A percentile compares a stretch with the other conserved stretches of the same genome.
These are phyloP conservation scores for Arthrobotrys sphaeroides DNA, from an alignment of 2,329 filamentous ascomycete species.

Conservation along the genomic window DNA sequence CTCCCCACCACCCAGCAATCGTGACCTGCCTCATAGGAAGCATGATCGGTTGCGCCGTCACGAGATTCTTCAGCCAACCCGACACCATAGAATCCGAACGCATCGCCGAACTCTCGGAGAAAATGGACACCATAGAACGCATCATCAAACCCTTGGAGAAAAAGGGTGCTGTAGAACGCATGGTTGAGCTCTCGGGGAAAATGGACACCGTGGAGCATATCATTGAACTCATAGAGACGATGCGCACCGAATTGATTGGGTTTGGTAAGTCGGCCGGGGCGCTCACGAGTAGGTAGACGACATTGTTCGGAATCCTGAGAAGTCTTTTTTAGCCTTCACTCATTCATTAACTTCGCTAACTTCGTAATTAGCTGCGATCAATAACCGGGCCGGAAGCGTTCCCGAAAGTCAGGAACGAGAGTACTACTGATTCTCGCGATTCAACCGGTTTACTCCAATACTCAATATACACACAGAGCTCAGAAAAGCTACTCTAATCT, in stretches of 20 bases:
- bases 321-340: no score
- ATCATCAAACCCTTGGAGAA: neutral
- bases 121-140: constrained; percentile 1
- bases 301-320: no score
- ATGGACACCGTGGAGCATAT: constrained; percentile 3
- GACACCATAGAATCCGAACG: neutral
- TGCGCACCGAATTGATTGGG: neutral
- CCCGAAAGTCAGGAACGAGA: no score
- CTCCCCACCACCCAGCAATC: constrained; percentile 11
- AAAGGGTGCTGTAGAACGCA: neutral
- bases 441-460: no score
- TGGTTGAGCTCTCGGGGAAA: no score
- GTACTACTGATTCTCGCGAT: no score
- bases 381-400: no score
- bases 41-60: constrained; percentile 10
- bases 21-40: constrained; percentile 30
- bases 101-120: neutral
- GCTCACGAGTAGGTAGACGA: neutral
- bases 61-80: neutral
- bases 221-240: neutral
- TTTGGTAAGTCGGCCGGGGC: constrained; percentile 9
- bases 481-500: no score
- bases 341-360: no score
- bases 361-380: no score
- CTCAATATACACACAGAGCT: no score